Evolutionary conservation across 306 rosid genomes (phyloP).

Genomic region (Adenanthera pavonina): DNA sequence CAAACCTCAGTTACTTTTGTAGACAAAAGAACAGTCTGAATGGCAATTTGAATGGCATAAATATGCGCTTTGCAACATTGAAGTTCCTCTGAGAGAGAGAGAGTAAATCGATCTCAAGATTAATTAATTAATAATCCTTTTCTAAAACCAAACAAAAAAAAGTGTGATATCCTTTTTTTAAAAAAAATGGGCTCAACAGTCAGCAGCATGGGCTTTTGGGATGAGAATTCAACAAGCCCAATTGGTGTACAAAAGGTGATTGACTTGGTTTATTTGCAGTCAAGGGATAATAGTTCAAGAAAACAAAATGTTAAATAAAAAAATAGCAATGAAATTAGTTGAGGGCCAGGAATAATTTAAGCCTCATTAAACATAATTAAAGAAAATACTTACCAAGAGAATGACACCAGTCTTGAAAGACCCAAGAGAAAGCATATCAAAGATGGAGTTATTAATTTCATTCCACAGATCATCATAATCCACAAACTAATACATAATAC

Average conservation of each 20-base stretch:
- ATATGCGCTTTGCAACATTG: neutral
- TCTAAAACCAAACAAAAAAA: neutral
- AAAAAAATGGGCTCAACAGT: slow-evolving; percentile 12
- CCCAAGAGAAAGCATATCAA: slow-evolving; percentile 86
- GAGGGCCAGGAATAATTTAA: neutral
- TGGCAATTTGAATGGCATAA: neutral
- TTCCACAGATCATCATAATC: no score
- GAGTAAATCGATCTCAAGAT: slow-evolving; percentile 15
- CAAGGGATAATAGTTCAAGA: slow-evolving; percentile 14
- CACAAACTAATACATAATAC: no score
- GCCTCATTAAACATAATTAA: neutral
- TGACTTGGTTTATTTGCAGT: slow-evolving; percentile 16
- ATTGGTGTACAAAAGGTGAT: neutral
- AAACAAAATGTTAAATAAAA: neutral
- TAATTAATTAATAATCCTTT: neutral
- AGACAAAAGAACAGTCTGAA: neutral
- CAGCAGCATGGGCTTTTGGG: neutral
- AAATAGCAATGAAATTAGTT: neutral
- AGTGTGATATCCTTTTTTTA: no score
- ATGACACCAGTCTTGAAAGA: slow-evolving; percentile 84
- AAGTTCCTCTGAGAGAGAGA: neutral
- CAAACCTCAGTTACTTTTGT: neutral
- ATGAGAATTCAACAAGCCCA: neutral
- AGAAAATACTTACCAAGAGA: slow-evolving; percentile 61
- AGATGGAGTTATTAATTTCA: no score